Percentiles rank a stretch among this genome's conserved stretches.
These are phyloP conservation scores for Diplocarpon mali DNA, from an alignment of 2,329 filamentous ascomycete species.

Conservation along the genomic window DNA sequence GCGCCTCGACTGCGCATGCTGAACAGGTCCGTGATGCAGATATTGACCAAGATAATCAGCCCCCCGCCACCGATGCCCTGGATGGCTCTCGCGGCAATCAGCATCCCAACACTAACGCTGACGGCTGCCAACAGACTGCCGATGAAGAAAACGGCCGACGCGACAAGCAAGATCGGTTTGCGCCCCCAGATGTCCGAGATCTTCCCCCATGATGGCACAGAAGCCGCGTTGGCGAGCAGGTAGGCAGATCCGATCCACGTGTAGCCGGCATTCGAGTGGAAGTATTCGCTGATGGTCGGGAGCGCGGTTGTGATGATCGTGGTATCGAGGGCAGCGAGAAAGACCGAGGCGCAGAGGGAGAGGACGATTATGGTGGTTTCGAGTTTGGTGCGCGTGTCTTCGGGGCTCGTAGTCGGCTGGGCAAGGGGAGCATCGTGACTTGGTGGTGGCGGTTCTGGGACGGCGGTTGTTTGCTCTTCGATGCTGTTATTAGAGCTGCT, in stretches of 20 bases:
- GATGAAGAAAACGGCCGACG: slow-evolving; percentile 39
- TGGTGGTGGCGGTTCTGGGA: too few species aligned
- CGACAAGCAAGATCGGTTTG: slow-evolving; percentile 39
- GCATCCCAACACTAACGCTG: slow-evolving; percentile 34
- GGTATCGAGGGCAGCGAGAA: slow-evolving; percentile 26
- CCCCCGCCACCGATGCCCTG: slow-evolving; percentile 43
- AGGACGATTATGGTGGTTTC: slow-evolving; percentile 26
- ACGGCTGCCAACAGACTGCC: slow-evolving; percentile 40
- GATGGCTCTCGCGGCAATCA: slow-evolving; percentile 34
- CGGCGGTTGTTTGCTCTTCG: too few species aligned
- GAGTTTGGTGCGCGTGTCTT: slow-evolving; percentile 23
- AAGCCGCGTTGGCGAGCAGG: slow-evolving; percentile 56
- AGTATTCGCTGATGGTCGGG: slow-evolving; percentile 45
- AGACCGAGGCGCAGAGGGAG: slow-evolving; percentile 26
- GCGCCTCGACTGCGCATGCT: slow-evolving; percentile 34
- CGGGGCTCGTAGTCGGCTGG: slow-evolving; percentile 11
- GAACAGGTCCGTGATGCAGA: slow-evolving; percentile 43
- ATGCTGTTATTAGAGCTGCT: too few species aligned
- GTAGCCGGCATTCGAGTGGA: slow-evolving; percentile 41
- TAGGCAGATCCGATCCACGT: slow-evolving; percentile 71
- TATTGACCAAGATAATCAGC: slow-evolving; percentile 40
- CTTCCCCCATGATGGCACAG: slow-evolving; percentile 54
- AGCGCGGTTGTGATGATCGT: slow-evolving; percentile 52
- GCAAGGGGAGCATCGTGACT: too few species aligned
- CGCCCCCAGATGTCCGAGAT: slow-evolving; percentile 48